Evolutionary conservation across 257 asterid species (phyloP).

Genomic region (Asclepias syriaca): DNA sequence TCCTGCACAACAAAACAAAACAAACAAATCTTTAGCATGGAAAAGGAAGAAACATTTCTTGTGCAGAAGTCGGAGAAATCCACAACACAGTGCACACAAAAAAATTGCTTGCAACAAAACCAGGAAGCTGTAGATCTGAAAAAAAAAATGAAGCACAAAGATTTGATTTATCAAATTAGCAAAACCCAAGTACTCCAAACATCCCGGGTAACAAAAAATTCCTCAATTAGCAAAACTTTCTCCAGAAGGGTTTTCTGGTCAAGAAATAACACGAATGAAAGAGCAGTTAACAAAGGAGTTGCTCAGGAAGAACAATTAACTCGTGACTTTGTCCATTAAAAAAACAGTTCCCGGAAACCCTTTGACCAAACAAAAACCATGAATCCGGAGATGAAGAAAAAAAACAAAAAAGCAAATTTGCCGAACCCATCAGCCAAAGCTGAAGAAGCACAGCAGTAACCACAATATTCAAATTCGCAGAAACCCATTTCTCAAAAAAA

Average conservation of each 20-base stretch:
- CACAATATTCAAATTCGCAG: constrained; percentile 10
- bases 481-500: constrained; percentile 25
- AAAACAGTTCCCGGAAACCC: constrained; percentile 3
- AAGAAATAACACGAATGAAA: neutral
- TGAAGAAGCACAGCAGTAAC: neutral
- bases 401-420: neutral
- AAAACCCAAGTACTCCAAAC: neutral
- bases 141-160: neutral
- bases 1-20: constrained; percentile 49
- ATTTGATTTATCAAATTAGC: constrained; percentile 1
- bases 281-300: neutral
- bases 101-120: neutral
- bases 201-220: constrained; percentile 4
- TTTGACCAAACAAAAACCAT: neutral
- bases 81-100: neutral
- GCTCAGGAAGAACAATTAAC: neutral
- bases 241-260: neutral
- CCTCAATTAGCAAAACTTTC: neutral
- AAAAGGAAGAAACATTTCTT: constrained; percentile 14
- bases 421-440: constrained; percentile 2
- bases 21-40: neutral
- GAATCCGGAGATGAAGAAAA: too few relatives aligned
- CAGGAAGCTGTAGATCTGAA: neutral
- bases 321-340: constrained; percentile 2
- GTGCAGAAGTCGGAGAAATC: neutral